These are phyloP conservation scores for Exophiala spinifera DNA, from an alignment of 2,329 filamentous ascomycete genomes.

Conservation along the genomic window DNA sequence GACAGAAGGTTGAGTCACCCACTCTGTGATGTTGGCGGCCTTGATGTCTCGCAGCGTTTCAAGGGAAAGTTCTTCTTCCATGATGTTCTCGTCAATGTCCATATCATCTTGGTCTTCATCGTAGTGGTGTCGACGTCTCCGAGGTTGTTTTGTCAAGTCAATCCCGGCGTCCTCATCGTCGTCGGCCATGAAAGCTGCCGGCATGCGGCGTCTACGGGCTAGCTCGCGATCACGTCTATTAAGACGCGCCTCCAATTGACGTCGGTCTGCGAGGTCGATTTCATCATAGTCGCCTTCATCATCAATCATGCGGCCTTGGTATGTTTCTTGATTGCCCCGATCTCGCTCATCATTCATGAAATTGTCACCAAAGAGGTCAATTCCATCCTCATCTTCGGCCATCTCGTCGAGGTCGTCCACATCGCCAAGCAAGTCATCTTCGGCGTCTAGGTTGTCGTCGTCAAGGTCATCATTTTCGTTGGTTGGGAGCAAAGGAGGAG, in stretches of 20 bases:
- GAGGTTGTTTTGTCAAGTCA: conserved; percentile 80
- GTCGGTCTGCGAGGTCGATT: conserved; percentile 55
- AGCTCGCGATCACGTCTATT: conserved; percentile 62
- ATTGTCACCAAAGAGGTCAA: conserved; percentile 66
- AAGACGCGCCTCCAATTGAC: conserved; percentile 60
- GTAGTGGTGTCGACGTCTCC: conserved; percentile 81
- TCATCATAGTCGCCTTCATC: conserved; percentile 64
- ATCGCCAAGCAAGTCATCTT: conserved; percentile 59
- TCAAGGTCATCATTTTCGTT: conserved; percentile 40
- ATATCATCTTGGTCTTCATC: conserved; percentile 90
- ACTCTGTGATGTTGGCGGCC: conserved; percentile 87
- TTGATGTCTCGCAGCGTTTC: conserved; percentile 92
- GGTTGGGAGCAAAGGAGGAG: conserved; percentile 56
- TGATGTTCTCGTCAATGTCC: conserved; percentile 86
- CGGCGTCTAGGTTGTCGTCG: conserved; percentile 45
- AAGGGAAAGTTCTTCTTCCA: conserved; percentile 91
- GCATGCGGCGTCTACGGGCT: conserved; percentile 57
- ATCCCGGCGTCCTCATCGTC: conserved; percentile 83
- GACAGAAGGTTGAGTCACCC: conserved; percentile 86
- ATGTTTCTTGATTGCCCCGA: conserved; percentile 50
- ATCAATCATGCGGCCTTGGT: conserved; percentile 59
- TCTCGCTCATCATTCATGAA: conserved; percentile 61
- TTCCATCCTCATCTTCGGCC: conserved; percentile 67
- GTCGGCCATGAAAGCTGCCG: conserved; percentile 61
- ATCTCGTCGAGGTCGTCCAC: conserved; percentile 67